Evolutionary conservation across 2,329 filamentous ascomycete species (phyloP).

Genomic region (Westerdykella ornata): DNA sequence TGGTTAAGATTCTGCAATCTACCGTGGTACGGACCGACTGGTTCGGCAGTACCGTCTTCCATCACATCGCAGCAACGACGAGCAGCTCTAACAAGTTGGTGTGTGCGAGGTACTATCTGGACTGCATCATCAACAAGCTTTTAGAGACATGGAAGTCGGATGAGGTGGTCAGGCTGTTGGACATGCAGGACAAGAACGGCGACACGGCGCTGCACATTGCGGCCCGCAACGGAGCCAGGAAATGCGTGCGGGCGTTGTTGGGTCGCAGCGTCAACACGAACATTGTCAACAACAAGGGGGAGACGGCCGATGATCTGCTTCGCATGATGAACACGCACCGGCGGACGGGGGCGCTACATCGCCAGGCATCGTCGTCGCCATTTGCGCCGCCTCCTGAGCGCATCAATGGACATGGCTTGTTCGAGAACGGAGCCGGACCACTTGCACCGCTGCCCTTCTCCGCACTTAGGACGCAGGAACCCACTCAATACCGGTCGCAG

Average conservation of each 20-base stretch:
- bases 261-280: constrained; percentile 76
- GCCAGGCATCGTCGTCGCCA: constrained; percentile 67
- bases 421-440: constrained; percentile 12
- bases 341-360: constrained; percentile 51
- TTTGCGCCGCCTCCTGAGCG: constrained; percentile 39
- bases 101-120: constrained; percentile 87
- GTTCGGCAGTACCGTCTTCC: constrained; percentile 80
- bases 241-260: constrained; percentile 59
- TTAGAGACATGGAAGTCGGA: constrained; percentile 68
- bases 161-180: constrained; percentile 70
- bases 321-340: constrained; percentile 62
- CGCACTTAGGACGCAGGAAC: constrained; percentile 15
- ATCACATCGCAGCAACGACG: constrained; percentile 87
- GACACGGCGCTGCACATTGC: constrained; percentile 88
- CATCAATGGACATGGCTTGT: constrained; percentile 26
- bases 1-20: constrained; percentile 75
- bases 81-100: constrained; percentile 79
- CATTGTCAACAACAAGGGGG: constrained; percentile 71
- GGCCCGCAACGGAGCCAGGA: constrained; percentile 78
- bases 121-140: constrained; percentile 81
- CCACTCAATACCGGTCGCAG: constrained; percentile 39
- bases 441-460: constrained; percentile 24
- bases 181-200: constrained; percentile 75
- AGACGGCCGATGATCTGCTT: constrained; percentile 80
- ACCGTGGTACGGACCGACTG: constrained; percentile 76